Conservation (phyloP, 129 eudicot genomes). For the Smallanthus sonchifolius region DNA sequence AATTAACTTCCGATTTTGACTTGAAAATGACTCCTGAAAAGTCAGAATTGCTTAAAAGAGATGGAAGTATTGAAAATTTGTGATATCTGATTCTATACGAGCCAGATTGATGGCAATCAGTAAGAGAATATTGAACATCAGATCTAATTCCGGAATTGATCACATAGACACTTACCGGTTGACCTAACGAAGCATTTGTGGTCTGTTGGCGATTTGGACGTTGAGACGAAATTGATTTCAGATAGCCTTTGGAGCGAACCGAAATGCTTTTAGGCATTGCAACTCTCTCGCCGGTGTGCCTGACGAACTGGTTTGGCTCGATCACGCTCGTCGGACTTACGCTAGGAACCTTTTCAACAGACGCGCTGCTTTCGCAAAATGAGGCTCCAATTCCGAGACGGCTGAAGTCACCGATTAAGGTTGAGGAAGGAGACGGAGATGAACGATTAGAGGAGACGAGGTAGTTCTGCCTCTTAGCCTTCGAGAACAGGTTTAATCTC, state of each 20-base stretch:
- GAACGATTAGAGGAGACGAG: constrained; percentile 32
- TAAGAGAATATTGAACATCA: not conserved
- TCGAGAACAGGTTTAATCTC: constrained; percentile 40
- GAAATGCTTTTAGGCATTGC: constrained; percentile 69
- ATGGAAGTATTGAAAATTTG: not conserved
- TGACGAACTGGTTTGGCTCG: constrained; percentile 37
- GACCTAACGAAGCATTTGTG: constrained; percentile 20
- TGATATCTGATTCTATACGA: not conserved
- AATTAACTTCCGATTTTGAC: constrained; percentile 1
- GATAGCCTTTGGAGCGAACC: constrained; percentile 57
- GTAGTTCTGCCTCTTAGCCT: constrained; percentile 41
- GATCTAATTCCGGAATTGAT: constrained; percentile 1
- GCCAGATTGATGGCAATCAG: not conserved
- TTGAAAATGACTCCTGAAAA: constrained; percentile 7
- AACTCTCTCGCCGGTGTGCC: constrained; percentile 28
- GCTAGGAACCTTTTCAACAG: constrained; percentile 27
- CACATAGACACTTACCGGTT: constrained; percentile 35
- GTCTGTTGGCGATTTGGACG: constrained; percentile 20
- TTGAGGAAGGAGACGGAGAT: constrained; percentile 24
- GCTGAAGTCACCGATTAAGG: constrained; percentile 30
- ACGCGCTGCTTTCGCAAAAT: constrained; percentile 14
- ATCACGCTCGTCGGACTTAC: constrained; percentile 53
- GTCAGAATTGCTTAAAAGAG: constrained; percentile 1
- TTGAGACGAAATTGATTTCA: constrained; percentile 29
- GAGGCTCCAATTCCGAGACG: constrained; percentile 38